Percentiles rank a stretch among this genome's conserved stretches.
phyloP scores from a whole-genome alignment of 768 basidiomycete species.

The Coprinellus micaceus region DNA sequence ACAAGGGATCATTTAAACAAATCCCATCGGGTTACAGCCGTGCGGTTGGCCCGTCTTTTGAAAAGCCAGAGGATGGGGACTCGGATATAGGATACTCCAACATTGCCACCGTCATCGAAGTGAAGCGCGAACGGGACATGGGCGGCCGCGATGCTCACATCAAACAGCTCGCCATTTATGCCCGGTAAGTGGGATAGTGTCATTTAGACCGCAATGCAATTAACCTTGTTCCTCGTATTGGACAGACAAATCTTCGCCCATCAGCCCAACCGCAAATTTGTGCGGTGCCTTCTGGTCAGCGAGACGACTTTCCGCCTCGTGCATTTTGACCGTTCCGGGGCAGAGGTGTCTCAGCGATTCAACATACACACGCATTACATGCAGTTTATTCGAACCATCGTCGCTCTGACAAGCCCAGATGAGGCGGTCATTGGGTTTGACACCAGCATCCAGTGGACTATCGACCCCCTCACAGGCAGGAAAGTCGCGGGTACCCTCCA shows the following conservation, averaged over 20 bases:
- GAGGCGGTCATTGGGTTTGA: neutral
- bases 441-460: neutral
- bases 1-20: too few relatives aligned
- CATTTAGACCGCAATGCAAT: neutral
- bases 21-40: too few relatives aligned
- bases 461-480: neutral
- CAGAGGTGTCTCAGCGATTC: neutral
- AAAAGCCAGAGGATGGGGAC: neutral
- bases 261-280: neutral
- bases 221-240: neutral
- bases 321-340: neutral
- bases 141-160: neutral
- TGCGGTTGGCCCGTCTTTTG: neutral
- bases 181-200: neutral
- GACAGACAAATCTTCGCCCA: constrained; percentile 2
- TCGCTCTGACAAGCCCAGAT: neutral
- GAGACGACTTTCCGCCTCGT: neutral
- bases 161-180: neutral
- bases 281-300: neutral
- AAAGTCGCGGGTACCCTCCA: neutral
- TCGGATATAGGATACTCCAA: neutral
- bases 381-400: neutral
- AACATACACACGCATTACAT: neutral
- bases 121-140: neutral
- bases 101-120: neutral